Evolutionary conservation across 345 rosid species (phyloP).

Genomic region (Viola odorata): DNA sequence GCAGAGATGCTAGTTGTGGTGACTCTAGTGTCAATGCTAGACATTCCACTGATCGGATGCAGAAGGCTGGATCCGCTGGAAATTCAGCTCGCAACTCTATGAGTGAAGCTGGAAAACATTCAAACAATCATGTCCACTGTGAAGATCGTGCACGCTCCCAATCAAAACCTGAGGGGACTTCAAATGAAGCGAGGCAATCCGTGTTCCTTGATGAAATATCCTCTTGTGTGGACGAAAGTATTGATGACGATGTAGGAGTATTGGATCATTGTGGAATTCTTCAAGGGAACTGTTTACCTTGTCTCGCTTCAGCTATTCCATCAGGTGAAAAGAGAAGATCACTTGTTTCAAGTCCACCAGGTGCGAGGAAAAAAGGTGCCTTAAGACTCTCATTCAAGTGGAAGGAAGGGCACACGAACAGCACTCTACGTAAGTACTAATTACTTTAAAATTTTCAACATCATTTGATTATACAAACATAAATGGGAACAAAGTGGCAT

Average conservation of each 20-base stretch:
- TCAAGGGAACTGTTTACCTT: constrained; percentile 32
- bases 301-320: constrained; percentile 24
- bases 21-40: constrained; percentile 22
- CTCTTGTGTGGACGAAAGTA: constrained; percentile 25
- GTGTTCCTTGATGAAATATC: constrained; percentile 51
- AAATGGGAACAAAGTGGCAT: too few relatives aligned
- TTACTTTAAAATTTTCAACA: not conserved
- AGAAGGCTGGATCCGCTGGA: constrained; percentile 32
- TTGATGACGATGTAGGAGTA: constrained; percentile 20
- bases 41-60: constrained; percentile 27
- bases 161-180: constrained; percentile 15
- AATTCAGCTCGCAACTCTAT: constrained; percentile 32
- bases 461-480: too few relatives aligned
- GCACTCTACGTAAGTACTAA: constrained; percentile 16
- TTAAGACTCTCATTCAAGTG: constrained; percentile 25
- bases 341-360: constrained; percentile 25
- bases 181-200: constrained; percentile 33
- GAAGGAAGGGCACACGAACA: constrained; percentile 26
- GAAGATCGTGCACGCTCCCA: constrained; percentile 29
- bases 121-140: constrained; percentile 25
- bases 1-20: constrained; percentile 33
- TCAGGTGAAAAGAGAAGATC: constrained; percentile 30
- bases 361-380: constrained; percentile 25
- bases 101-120: constrained; percentile 21
- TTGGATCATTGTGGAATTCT: constrained; percentile 29